phyloP scores from a whole-genome alignment of 805 yeast species.

The Starmerella floricola region DNA sequence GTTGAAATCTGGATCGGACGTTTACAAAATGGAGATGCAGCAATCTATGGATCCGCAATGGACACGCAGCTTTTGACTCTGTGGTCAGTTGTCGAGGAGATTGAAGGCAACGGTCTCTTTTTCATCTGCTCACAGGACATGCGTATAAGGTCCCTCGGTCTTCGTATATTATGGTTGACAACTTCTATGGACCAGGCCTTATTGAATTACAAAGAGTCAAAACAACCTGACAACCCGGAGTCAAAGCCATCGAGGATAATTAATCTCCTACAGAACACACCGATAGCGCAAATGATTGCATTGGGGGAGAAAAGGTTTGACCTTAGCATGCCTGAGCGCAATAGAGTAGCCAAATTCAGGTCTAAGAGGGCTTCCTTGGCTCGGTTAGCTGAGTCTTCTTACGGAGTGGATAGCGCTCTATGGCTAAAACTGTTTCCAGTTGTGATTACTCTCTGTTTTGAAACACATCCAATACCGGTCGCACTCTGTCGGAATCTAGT shows the following conservation, averaged over 20 bases:
- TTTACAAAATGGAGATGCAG: constrained; percentile 19
- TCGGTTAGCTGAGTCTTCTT: constrained; percentile 74
- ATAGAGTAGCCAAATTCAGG: constrained; percentile 51
- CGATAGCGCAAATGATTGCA: constrained; percentile 50
- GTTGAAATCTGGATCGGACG: constrained; percentile 61
- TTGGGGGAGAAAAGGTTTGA: constrained; percentile 36
- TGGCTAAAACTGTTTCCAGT: constrained; percentile 86
- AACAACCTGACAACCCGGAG: constrained; percentile 12
- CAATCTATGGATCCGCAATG: constrained; percentile 11
- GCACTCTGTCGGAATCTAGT: constrained; percentile 86
- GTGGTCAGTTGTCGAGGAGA: constrained; percentile 79
- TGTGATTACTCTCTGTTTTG: constrained; percentile 57
- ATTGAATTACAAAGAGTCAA: constrained; percentile 36
- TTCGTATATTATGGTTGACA: constrained; percentile 60
- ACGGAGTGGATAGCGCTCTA: constrained; percentile 91
- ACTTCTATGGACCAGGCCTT: constrained; percentile 83
- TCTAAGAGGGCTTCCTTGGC: constrained; percentile 53
- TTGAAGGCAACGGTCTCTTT: constrained; percentile 89
- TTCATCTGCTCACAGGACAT: constrained; percentile 83
- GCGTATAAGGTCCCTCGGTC: constrained; percentile 58
- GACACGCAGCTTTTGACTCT: constrained; percentile 31
- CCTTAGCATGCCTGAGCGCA: constrained; percentile 61
- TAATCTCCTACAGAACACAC: constrained; percentile 60
- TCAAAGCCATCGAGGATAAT: constrained; percentile 32
- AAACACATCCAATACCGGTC: constrained; percentile 79